Evolutionary conservation across 768 basidiomycete species (phyloP), one percentile per base, ranked within the genome.

Genomic region (Boletus sp.): DNA sequence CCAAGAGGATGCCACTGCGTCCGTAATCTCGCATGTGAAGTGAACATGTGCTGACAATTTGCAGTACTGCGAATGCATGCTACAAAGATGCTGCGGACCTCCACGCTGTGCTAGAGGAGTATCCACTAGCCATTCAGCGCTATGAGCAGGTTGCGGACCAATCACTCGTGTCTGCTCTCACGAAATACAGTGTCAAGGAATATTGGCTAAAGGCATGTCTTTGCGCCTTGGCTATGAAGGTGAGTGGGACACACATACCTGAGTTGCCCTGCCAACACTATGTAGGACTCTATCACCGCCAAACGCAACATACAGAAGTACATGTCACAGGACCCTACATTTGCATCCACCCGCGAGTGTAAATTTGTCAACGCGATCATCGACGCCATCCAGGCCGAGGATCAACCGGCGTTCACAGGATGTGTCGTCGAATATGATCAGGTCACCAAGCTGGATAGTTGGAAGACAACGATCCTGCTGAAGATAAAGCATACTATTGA

Each of bases 141-240:
- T 99, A 96, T 63, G 90, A 94, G 65, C 84, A 87, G 65, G 95
- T 98, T 42, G 96, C 93, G 5, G 79, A 87, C 58, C 85, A 89
- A 66, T 90, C 88, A 9, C 78, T 98, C 40, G 74, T 73, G 0
- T 92, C 90, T 19, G 77, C 87, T 9, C 74, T 98, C 62, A 98
- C 97, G n/a, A 94, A 93, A 72, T 99, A 98, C 75, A 93, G 90
- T 57, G 97, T 98, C 62, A 98, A 98, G 75, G 97, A 98, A 62
- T 96, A 96, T 66, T 98, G 94, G 93, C 77, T 98, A 34, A 80
- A 85, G 63, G 81, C 93, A 4, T 83, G 83, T 33, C 75, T 99
- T 21, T 98, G 97, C 69, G 89, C 89, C 15, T 76, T 98, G 51
- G 96, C 94, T 7, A 85, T 88, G 79, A 79, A 78, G 56, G 96